Base-by-base conservation (phyloP, 257 asterid species). In the Eustoma russellianum region DNA sequence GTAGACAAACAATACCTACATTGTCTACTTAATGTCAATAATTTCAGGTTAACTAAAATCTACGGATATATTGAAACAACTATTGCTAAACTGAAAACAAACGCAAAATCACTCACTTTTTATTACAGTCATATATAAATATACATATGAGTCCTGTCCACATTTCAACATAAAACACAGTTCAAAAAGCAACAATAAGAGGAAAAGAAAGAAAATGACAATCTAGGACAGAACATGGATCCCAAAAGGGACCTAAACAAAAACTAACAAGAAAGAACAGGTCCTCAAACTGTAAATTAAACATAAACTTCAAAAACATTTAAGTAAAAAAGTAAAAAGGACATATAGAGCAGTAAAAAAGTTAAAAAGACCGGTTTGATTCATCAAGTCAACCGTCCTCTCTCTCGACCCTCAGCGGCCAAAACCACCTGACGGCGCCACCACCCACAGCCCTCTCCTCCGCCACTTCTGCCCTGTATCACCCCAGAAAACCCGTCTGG, bases 331-430 rank as follows among this genome's bases (percentile, higher is more conserved):
- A 55, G 5, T 1, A 55, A 41, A 55, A 17, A 17, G 0, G 44
- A 41, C 12, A 50, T 60, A 24, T 48, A 43, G 70, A 63, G n/a
- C 73, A 66, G 66, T 69, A 53, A 13, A 62, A 53, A 70, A 41
- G 54, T 61, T 55, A 10, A 52, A n/a, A 70, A 70, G 77, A 72
- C 79, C 70, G 61, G 78, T 72, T 70, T 75, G 85, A 79, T 74
- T 63, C 65, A n/a, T 38, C 30, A 24, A 24, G 30, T n/a, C 30
- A 13, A 17, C 46, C 48, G 48, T 13, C 34, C 17, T 18, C 59
- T n/a, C 41, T 51, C 50, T 28, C 41, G 14, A 18, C 11, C 72
- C 41, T 65, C 43, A 62, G 14, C 60, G 48, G 41, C 13, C 71
- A 19, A 53, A 47, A 61, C 74, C 57, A 66, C 75, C 70, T 69